A percentile compares a stretch with the other conserved stretches of the same genome.
These are phyloP conservation scores for Saprolegnia diclina DNA, from an alignment of 352 stramenopile species.

Conservation along the genomic window DNA sequence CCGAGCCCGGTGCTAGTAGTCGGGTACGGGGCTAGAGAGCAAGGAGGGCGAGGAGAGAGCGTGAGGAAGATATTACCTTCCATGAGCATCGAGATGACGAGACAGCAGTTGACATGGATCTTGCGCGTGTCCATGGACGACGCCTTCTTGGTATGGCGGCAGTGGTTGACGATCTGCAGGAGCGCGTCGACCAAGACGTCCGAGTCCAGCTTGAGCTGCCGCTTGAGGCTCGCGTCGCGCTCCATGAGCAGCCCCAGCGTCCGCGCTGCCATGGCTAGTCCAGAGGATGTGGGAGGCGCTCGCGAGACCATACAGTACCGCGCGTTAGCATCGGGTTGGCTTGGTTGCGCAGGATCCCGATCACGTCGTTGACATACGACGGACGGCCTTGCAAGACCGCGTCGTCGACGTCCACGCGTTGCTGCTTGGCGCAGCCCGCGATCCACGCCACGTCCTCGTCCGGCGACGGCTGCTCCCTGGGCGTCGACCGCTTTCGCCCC, in stretches of 20 bases:
- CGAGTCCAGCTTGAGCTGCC: conserved; percentile 48
- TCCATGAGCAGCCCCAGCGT: conserved; percentile 60
- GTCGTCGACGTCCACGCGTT: not conserved
- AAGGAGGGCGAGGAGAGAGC: not conserved
- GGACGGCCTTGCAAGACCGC: not conserved
- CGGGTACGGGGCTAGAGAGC: conserved; percentile 4
- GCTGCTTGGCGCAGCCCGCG: conserved; percentile 3
- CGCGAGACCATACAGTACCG: not conserved
- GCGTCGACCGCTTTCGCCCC: conserved; percentile 14
- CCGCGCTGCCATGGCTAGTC: conserved; percentile 49
- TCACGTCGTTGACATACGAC: conserved; percentile 17
- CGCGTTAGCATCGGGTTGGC: conserved; percentile 13
- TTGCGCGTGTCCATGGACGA: conserved; percentile 48
- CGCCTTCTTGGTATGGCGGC: conserved; percentile 39
- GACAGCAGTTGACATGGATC: conserved; percentile 77
- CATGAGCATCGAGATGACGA: conserved; percentile 82
- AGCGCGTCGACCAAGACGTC: conserved; percentile 67
- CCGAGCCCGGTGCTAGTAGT: conserved; percentile 28
- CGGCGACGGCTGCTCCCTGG: conserved; percentile 6
- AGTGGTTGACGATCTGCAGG: conserved; percentile 63
- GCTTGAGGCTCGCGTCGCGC: conserved; percentile 33
- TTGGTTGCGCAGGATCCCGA: conserved; percentile 12
- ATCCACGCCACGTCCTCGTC: not conserved
- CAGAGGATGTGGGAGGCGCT: not conserved
- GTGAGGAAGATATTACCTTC: conserved; percentile 32